Base-by-base conservation (phyloP, 139 green algal genomes). In the Marvania coccoides region DNA sequence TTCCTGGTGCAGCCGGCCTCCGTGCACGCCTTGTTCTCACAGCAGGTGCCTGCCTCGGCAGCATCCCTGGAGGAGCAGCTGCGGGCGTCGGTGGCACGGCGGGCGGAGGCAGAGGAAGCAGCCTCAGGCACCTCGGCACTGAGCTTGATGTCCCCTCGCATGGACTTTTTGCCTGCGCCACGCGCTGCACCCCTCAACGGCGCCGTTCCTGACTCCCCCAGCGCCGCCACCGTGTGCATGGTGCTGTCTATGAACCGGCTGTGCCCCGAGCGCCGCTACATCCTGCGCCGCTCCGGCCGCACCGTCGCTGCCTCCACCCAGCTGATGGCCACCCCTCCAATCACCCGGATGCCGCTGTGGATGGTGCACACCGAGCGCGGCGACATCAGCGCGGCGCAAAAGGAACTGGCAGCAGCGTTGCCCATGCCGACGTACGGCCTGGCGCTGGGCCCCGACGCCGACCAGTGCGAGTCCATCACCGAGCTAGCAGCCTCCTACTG, bases 321-420 rank as follows among this genome's bases (percentile, higher is more conserved):
- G 33, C 2, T 68, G 26, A 5, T 28, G 6, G 54, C 54, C 8
- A 30, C 47, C 6, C 38, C 46, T 4, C 26, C 63, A 15, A 63
- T 81, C 34, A 77, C 66, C 40, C 78, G 74, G 14, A 58, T 86
- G 36, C 85, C 85, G 3, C 12, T 88, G 1, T 92, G 85, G 85
- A 14, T 92, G 14, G 30, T 87, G 0, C 80, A 85, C 58, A 75
- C 82, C 30, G 85, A 92, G 61, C 76, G 67, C 5, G 85, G 82
- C 37, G 42, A 64, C 28, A 69, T 79, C 42, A 64, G 33, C 6
- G 47, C 47, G n/a, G 57, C 58, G 6, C 39, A 62, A n/a, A 71
- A 71, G 36, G 36, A 74, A n/a, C 42, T 76, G 15, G 67, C 81
- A 12, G 5, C 51, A 2, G 26, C 38, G 6, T 64, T 80, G 34